Evolutionary conservation across 192 early-diverging fungal genomes (phyloP).

Genomic region (Coemansia sp.): DNA sequence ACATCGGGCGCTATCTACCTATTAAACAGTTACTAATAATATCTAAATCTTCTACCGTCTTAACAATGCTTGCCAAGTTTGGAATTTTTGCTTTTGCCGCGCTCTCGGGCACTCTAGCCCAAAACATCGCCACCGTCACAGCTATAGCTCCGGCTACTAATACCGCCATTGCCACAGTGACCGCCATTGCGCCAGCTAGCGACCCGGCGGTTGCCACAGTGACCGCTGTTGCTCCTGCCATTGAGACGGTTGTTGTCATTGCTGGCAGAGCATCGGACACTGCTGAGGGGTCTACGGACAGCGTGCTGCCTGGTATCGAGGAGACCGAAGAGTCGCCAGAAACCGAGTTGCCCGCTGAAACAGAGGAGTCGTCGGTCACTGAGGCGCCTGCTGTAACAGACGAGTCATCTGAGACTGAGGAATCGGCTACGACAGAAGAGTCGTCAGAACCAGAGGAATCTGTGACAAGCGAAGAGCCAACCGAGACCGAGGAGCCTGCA

Average conservation of each 20-base stretch:
- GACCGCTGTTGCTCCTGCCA: neutral
- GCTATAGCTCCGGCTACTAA: too few species aligned
- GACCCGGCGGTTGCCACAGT: neutral
- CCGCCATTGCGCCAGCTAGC: too few species aligned
- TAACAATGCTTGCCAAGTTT: neutral
- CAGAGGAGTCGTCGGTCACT: too few species aligned
- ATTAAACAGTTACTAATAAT: too few species aligned
- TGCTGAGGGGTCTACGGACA: too few species aligned
- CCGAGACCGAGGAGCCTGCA: neutral
- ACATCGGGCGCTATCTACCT: too few species aligned
- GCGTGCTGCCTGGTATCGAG: too few species aligned
- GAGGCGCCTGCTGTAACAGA: neutral
- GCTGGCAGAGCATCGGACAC: neutral
- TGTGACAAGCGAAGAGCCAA: neutral
- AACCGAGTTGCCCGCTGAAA: neutral
- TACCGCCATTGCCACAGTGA: neutral
- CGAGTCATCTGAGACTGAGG: neutral
- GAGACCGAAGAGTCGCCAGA: neutral
- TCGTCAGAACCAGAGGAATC: too few species aligned
- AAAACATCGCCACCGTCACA: neutral
- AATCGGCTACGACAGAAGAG: neutral
- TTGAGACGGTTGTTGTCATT: neutral
- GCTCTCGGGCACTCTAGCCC: neutral
- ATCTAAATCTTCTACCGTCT: neutral
- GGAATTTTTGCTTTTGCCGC: constrained; percentile 6